phyloP scores from a whole-genome alignment of 2,329 filamentous ascomycete species.

The Clonostachys rosea region DNA sequence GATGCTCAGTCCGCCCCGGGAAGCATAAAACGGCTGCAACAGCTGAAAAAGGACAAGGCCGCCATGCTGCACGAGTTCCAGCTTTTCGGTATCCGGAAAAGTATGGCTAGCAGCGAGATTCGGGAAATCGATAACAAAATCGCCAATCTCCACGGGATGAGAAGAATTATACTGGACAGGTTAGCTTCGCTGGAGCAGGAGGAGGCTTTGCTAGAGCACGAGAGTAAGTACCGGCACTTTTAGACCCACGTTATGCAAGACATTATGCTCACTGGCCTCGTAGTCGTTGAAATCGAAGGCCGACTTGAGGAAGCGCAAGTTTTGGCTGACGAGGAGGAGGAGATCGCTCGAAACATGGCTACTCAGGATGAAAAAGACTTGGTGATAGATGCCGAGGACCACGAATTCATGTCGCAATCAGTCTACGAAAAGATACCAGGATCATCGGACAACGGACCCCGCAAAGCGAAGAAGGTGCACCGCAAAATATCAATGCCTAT shows the following conservation, averaged over 20 bases:
- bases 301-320: slow-evolving; percentile 58
- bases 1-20: slow-evolving; percentile 44
- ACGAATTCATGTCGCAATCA: slow-evolving; percentile 91
- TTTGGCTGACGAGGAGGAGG: slow-evolving; percentile 53
- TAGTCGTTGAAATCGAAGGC: slow-evolving; percentile 59
- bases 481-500: slow-evolving; percentile 87
- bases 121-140: slow-evolving; percentile 97
- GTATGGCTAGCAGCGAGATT: slow-evolving; percentile 96
- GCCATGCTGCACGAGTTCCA: slow-evolving; percentile 81
- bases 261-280: background rate
- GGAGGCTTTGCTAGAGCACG: slow-evolving; percentile 84
- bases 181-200: slow-evolving; percentile 85
- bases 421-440: slow-evolving; percentile 88
- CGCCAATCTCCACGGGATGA: slow-evolving; percentile 86
- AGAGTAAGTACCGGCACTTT: slow-evolving; percentile 51
- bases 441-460: slow-evolving; percentile 40
- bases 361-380: slow-evolving; percentile 50
- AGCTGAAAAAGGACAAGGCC: slow-evolving; percentile 76
- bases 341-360: slow-evolving; percentile 45
- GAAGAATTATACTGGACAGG: slow-evolving; percentile 84
- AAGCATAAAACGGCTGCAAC: slow-evolving; percentile 59
- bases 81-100: slow-evolving; percentile 88
- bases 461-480: slow-evolving; percentile 47
- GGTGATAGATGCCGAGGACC: slow-evolving; percentile 40
- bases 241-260: background rate